These are phyloP conservation scores for Ophiostoma sp. DNA, from an alignment of 2,329 filamentous ascomycete genomes.

Conservation along the genomic window DNA sequence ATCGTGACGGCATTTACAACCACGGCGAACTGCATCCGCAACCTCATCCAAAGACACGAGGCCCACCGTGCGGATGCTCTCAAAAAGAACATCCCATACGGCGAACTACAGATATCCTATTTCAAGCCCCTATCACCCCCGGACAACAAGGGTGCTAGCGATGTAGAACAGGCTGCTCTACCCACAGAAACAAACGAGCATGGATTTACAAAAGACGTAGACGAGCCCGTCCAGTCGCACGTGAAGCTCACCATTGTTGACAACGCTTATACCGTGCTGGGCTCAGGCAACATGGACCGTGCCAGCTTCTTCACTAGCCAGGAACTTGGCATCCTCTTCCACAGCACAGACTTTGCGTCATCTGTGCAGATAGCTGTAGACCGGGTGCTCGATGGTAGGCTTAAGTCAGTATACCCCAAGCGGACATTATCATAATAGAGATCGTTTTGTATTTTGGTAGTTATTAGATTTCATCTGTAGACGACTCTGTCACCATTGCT, in stretches of 20 bases:
- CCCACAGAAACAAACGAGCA: conserved; percentile 13
- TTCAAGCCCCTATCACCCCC: conserved; percentile 39
- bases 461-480: too few species aligned
- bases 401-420: background rate
- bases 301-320: conserved; percentile 85
- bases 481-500: too few species aligned
- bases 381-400: conserved; percentile 34
- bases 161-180: conserved; percentile 23
- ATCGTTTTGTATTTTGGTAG: background rate
- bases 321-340: conserved; percentile 64
- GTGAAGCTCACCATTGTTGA: conserved; percentile 74
- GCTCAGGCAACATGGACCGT: conserved; percentile 78
- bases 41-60: conserved; percentile 53
- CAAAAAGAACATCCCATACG: conserved; percentile 29
- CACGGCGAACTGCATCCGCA: conserved; percentile 58
- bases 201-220: conserved; percentile 30
- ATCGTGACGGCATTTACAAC: conserved; percentile 72
- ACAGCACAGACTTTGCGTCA: conserved; percentile 34
- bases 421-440: background rate
- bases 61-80: conserved; percentile 16
- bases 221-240: conserved; percentile 67
- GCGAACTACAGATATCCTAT: conserved; percentile 54
- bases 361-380: conserved; percentile 32
- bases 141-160: background rate
- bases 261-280: conserved; percentile 59